A percentile compares a stretch with the other conserved stretches of the same genome.
Conservation (phyloP, 1,284 basidiomycete genomes). For the Phylloboletellus chloephorus region DNA sequence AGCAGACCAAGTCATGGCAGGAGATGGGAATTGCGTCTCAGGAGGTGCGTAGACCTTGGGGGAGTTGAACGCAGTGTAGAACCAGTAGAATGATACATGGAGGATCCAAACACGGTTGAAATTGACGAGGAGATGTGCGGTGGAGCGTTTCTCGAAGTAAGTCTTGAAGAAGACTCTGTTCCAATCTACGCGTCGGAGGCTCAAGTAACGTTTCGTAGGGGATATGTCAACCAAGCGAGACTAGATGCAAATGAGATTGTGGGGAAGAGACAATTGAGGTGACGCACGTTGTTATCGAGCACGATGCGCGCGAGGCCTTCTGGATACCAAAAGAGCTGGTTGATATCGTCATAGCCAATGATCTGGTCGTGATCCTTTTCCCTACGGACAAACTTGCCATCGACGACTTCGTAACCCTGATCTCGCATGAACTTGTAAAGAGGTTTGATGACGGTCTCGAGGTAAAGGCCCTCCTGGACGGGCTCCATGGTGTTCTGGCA, state of each 20-base stretch:
- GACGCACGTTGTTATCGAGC: slow-evolving; percentile 75
- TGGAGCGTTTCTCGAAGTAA: slow-evolving; percentile 92
- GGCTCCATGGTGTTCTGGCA: slow-evolving; percentile 95
- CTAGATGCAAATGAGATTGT: slow-evolving; percentile 34
- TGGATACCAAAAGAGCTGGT: slow-evolving; percentile 99
- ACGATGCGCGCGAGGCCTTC: slow-evolving; percentile 94
- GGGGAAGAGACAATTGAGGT: background rate
- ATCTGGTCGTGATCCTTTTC: slow-evolving; percentile 95
- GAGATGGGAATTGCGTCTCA: slow-evolving; percentile 50
- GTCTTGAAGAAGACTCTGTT: slow-evolving; percentile 94
- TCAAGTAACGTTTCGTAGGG: slow-evolving; percentile 88
- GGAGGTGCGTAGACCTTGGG: slow-evolving; percentile 85
- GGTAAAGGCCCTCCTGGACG: slow-evolving; percentile 92
- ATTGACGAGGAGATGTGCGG: slow-evolving; percentile 88
- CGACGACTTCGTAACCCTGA: slow-evolving; percentile 94
- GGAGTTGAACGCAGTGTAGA: slow-evolving; percentile 94
- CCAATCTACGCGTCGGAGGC: slow-evolving; percentile 88
- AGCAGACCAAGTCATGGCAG: slow-evolving; percentile 90
- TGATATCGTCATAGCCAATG: slow-evolving; percentile 99
- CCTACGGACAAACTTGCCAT: slow-evolving; percentile 91
- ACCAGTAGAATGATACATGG: slow-evolving; percentile 88
- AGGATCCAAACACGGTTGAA: slow-evolving; percentile 97
- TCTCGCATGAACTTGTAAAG: slow-evolving; percentile 95
- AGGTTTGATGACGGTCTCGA: slow-evolving; percentile 90
- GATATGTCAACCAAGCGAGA: slow-evolving; percentile 86